Evolutionary conservation across 345 rosid genomes (phyloP).

Genomic region (Salix koriyanagi): DNA sequence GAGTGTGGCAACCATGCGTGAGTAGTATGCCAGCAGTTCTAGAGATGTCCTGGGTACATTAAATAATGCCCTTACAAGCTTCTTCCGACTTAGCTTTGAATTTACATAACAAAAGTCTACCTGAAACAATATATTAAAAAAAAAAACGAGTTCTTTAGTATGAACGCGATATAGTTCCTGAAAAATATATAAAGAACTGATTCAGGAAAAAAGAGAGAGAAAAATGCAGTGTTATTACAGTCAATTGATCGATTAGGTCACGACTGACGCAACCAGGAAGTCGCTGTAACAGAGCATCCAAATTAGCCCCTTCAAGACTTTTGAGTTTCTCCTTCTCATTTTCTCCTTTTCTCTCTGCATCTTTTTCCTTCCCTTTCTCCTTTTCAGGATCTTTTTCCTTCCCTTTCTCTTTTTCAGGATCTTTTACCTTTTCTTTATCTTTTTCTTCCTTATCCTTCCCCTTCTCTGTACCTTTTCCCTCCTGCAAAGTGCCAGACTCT

Average conservation of each 20-base stretch:
- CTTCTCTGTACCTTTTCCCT: constrained; percentile 57
- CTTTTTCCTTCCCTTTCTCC: constrained; percentile 84
- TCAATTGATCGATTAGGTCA: constrained; percentile 94
- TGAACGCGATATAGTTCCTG: not conserved
- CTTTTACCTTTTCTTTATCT: constrained; percentile 63
- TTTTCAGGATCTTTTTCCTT: constrained; percentile 68
- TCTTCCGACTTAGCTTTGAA: constrained; percentile 90
- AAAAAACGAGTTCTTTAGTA: not conserved
- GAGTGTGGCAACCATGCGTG: constrained; percentile 92
- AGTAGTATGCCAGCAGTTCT: constrained; percentile 91
- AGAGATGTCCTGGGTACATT: constrained; percentile 96
- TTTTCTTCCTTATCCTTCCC: constrained; percentile 81
- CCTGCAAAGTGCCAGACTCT: constrained; percentile 53
- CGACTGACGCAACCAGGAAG: constrained; percentile 95
- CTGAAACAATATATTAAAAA: constrained; percentile 35
- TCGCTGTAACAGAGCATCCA: constrained; percentile 91
- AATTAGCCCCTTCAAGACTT: constrained; percentile 80
- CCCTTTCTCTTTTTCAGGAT: constrained; percentile 66
- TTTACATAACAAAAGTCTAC: constrained; percentile 96
- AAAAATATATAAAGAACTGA: not conserved
- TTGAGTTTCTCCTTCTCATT: constrained; percentile 83
- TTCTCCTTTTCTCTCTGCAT: constrained; percentile 69
- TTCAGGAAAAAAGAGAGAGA: not conserved
- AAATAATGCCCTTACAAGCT: constrained; percentile 89
- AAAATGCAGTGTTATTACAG: constrained; percentile 48